phyloP scores from a whole-genome alignment of 1,284 basidiomycete species.

The Cryptococcus sp. region DNA sequence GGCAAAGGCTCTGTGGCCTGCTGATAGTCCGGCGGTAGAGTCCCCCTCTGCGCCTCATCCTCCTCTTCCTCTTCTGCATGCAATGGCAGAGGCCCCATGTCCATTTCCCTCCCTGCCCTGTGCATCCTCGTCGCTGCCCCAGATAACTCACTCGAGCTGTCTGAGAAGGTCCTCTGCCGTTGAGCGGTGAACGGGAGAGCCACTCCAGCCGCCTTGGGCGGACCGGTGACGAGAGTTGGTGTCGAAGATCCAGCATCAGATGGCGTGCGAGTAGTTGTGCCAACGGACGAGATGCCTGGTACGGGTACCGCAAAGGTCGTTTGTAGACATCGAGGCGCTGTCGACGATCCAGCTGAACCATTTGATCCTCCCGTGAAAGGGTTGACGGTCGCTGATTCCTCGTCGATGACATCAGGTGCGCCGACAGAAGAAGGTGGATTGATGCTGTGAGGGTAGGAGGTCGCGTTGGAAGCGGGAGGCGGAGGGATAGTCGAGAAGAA shows the following conservation, averaged over 20 bases:
- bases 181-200: background rate
- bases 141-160: background rate
- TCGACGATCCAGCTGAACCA: background rate
- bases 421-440: constrained; percentile 4
- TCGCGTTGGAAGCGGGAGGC: constrained; percentile 16
- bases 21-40: constrained; percentile 3
- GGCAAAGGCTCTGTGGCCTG: constrained; percentile 4
- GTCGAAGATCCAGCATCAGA: background rate
- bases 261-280: background rate
- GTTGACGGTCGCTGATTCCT: background rate
- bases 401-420: background rate
- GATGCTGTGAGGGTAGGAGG: constrained; percentile 12
- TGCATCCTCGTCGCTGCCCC: constrained; percentile 5
- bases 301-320: background rate
- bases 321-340: background rate
- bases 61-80: background rate
- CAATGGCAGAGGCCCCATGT: constrained; percentile 7
- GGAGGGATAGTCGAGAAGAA: constrained; percentile 11
- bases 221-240: background rate
- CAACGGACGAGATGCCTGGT: background rate
- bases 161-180: background rate
- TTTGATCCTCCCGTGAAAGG: background rate
- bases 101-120: constrained; percentile 11
- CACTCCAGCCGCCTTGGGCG: background rate
- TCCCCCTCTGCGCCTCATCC: background rate